Conservation (phyloP, 2,329 filamentous ascomycete species). For the Fusarium mexicanum region DNA sequence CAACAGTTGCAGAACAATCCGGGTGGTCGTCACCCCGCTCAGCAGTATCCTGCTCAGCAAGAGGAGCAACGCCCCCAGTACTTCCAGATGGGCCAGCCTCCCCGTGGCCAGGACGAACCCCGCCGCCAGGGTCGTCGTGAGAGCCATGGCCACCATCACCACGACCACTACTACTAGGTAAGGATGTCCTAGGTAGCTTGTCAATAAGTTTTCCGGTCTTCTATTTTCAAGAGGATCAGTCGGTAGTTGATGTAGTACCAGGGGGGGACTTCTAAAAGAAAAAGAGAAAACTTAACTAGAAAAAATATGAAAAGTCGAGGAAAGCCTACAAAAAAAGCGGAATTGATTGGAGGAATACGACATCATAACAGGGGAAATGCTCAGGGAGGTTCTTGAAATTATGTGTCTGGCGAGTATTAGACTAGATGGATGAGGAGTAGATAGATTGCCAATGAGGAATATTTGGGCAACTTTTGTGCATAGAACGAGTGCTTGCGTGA, state of each 20-base stretch:
- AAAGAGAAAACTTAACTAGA: too few species aligned
- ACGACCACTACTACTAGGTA: not conserved
- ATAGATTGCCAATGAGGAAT: not conserved
- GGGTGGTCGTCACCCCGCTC: not conserved
- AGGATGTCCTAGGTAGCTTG: not conserved
- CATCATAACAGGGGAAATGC: too few species aligned
- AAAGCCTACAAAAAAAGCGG: not conserved
- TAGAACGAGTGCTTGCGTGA: not conserved
- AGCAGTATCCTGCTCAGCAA: not conserved
- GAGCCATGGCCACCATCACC: not conserved
- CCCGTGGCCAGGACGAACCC: not conserved
- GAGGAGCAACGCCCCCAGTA: not conserved
- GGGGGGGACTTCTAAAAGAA: not conserved
- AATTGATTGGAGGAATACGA: accelerated
- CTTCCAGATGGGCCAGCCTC: not conserved
- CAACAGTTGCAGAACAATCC: not conserved
- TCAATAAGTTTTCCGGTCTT: not conserved
- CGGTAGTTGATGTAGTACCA: not conserved
- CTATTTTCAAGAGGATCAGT: not conserved
- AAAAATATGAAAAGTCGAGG: not conserved
- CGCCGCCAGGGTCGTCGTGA: not conserved
- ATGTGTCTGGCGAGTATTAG: not conserved
- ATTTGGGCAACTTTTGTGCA: too few species aligned
- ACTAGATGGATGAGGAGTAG: not conserved
- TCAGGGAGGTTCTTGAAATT: not conserved